Evolutionary conservation across 306 rosid genomes (phyloP), one percentile per base, ranked within the genome.

Genomic region (Prunus salicina): DNA sequence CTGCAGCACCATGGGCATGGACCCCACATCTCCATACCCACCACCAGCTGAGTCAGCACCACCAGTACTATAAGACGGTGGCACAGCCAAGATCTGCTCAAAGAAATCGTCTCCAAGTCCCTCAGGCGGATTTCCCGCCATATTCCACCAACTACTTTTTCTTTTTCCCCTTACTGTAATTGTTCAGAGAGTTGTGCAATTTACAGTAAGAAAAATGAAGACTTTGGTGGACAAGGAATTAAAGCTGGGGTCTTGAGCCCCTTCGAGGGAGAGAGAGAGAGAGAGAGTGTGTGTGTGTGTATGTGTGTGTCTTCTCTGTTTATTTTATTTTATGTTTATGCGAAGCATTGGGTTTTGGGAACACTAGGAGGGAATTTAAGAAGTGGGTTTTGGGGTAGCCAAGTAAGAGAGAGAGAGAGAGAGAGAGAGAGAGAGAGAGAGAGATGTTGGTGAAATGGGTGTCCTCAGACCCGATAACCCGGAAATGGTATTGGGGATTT

Each of bases 41-140:
- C 81, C 82, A 30, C 82, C 86, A 38, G 72, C 78, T 57, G 71
- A 78, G 4, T 52, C 82, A 3, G 58, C 79, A 4, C 79, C 87
- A 7, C 75, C 68, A 22, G 50, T 80, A 64, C 73, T 34, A 27
- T 85, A 85, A 2, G 78, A 5, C 9, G 88, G 81, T 10, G 91
- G 93, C 63, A 80, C 97, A 0, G 93, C 86, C 51, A 92, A 55
- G 82, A 96, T 96, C 97, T 96, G 93, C 82, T 92, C 97, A 24
- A 92, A 83, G 83, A 92, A 92, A 86, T 92, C 97, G 51, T 96
- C 99, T 1, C 92, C 92, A 43, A 92, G 84, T 10, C 96, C 92
- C 82, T 91, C 93, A 14, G 91, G 85, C 16, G 86, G 80, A 76
- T 88, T 90, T 27, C 93, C 91, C 62, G 93, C 96, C 99, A 95